These are phyloP conservation scores for Didymellaceae sp. DNA, from an alignment of 2,329 filamentous ascomycete genomes.

Conservation along the genomic window DNA sequence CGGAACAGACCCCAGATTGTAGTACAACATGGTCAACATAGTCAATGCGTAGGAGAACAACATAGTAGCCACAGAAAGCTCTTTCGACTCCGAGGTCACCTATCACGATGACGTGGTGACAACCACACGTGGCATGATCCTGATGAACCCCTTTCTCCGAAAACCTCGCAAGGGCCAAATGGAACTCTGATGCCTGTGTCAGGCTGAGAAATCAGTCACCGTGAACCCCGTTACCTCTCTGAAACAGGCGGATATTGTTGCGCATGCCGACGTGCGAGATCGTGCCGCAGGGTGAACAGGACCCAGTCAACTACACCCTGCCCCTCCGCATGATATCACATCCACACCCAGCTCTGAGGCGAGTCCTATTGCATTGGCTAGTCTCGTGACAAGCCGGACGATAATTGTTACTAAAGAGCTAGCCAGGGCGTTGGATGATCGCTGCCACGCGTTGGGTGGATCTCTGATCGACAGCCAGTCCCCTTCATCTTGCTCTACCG, in stretches of 20 bases:
- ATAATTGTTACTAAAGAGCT: neutral
- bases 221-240: neutral
- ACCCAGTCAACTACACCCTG: neutral
- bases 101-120: neutral
- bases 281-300: neutral
- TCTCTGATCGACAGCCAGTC: slow-evolving; percentile 12
- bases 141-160: too few species aligned
- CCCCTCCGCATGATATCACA: neutral
- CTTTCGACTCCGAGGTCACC: too few species aligned
- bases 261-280: neutral
- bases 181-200: neutral
- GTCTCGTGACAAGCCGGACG: neutral
- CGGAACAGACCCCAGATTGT: neutral
- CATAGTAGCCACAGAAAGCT: too few species aligned
- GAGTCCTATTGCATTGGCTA: neutral
- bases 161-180: neutral
- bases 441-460: slow-evolving; percentile 13
- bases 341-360: neutral
- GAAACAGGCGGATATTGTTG: neutral
- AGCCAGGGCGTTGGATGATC: slow-evolving; percentile 4
- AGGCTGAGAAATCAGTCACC: neutral
- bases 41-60: neutral
- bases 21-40: neutral
- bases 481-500: slow-evolving; percentile 9
- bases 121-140: too few species aligned